A percentile compares a stretch with the other conserved stretches of the same genome.
Evolutionary conservation across 2,329 filamentous ascomycete genomes (phyloP).

Genomic region (Sordariomycetes sp.): DNA sequence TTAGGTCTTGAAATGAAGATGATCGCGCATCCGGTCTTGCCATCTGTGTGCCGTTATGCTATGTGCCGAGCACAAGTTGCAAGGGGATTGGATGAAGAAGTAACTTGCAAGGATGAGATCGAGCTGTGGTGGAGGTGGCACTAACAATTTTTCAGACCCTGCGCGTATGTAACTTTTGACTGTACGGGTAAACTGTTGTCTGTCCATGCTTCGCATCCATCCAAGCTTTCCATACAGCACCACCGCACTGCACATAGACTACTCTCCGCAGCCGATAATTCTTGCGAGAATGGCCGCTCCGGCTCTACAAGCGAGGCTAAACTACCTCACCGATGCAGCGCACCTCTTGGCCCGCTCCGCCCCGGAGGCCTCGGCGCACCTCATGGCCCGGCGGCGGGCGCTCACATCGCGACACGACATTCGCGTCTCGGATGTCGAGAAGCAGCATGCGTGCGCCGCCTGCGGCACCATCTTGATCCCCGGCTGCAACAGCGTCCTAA

Average conservation of each 20-base stretch:
- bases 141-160: slow-evolving; percentile 3
- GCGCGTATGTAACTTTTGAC: not conserved
- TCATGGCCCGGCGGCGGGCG: slow-evolving; percentile 39
- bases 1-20: not conserved
- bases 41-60: not conserved
- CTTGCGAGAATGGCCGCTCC: not conserved
- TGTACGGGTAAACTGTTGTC: not conserved
- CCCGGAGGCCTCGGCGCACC: slow-evolving; percentile 43
- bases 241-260: not conserved
- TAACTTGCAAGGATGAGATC: not conserved
- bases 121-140: not conserved
- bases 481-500: slow-evolving; percentile 24
- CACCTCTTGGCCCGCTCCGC: slow-evolving; percentile 38
- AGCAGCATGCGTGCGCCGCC: slow-evolving; percentile 40
- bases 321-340: slow-evolving; percentile 39
- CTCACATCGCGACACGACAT: slow-evolving; percentile 34
- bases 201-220: not conserved
- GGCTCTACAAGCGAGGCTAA: slow-evolving; percentile 1
- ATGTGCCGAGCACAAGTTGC: not conserved
- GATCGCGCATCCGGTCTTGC: not conserved
- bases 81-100: not conserved
- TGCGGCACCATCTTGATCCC: slow-evolving; percentile 49
- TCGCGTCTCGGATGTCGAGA: slow-evolving; percentile 29
- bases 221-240: not conserved
- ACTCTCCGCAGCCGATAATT: not conserved